Evolutionary conservation across 2,329 filamentous ascomycete species (phyloP).

Genomic region (Penicillium sp.): DNA sequence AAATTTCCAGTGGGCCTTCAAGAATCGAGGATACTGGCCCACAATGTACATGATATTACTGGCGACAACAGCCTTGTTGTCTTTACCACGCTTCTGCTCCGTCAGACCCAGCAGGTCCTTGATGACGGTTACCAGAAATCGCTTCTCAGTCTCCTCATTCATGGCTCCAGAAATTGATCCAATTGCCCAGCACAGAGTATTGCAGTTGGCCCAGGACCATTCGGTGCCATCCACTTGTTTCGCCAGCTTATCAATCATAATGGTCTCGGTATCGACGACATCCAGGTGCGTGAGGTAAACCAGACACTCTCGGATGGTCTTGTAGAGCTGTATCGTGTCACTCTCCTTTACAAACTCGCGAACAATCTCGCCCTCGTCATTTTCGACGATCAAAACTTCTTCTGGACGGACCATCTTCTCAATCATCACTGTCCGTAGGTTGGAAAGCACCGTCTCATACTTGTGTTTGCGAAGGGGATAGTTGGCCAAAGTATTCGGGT

Average conservation of each 20-base stretch:
- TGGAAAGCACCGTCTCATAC: slow-evolving; percentile 88
- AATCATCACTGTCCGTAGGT: slow-evolving; percentile 95
- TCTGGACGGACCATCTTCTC: slow-evolving; percentile 99
- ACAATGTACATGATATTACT: slow-evolving; percentile 99
- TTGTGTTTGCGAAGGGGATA: slow-evolving; percentile 97
- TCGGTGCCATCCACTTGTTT: slow-evolving; percentile 91
- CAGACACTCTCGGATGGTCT: slow-evolving; percentile 93
- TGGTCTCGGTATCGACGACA: slow-evolving; percentile 93
- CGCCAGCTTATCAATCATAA: slow-evolving; percentile 98
- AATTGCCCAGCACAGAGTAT: slow-evolving; percentile 98
- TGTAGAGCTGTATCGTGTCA: slow-evolving; percentile 98
- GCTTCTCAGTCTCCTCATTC: slow-evolving; percentile 99
- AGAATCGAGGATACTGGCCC: slow-evolving; percentile 92
- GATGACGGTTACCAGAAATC: slow-evolving; percentile 96
- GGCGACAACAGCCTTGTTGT: slow-evolving; percentile 98
- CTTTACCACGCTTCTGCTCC: slow-evolving; percentile 98
- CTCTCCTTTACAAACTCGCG: slow-evolving; percentile 99
- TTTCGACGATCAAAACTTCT: slow-evolving; percentile 98
- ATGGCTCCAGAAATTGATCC: slow-evolving; percentile 97
- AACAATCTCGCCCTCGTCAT: slow-evolving; percentile 97
- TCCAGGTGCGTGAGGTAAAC: slow-evolving; percentile 97
- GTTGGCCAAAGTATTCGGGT: slow-evolving; percentile 76
- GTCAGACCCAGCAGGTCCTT: slow-evolving; percentile 95
- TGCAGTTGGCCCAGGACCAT: slow-evolving; percentile 99
- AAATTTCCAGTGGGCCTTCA: slow-evolving; percentile 99